Base-by-base conservation (phyloP, 306 rosid genomes). In the Vigna nakashimae region DNA sequence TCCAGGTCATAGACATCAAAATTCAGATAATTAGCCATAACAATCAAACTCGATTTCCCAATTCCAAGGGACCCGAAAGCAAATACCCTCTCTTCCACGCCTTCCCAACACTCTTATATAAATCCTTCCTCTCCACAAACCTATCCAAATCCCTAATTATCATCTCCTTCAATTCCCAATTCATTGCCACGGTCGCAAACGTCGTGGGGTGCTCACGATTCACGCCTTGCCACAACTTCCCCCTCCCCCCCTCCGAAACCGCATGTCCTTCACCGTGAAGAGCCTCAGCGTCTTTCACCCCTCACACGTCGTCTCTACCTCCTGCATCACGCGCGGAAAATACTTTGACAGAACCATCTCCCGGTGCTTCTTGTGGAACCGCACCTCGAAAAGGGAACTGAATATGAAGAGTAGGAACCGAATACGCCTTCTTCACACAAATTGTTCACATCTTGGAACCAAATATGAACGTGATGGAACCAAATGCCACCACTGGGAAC, bases 51-150 rank as follows among this genome's bases (percentile, higher is more conserved):
- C 1, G 85, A 84, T 56, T 81, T 84, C 3, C 88, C 85, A 3
- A 83, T 84, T 1, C 82, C 85, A 0, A 79, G 20, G 88, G 83
- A 1, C 88, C 85, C 45, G 65, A 81, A 38, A 81, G 66, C 74
- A 85, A 53, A 42, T 85, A 85, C 8, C 85, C 85, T 5, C 81
- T 40, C 13, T 85, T 85, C 85, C 87, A 84, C 10, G 87, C 83
- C 74, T 77, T 84, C 6, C 88, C 85, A n/a, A 84, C 79, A 42
- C 45, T 85, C 67, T 67, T 70, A 14, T 85, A 78, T 6, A 78
- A 85, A 4, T 46, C 64, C 30, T 75, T 85, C 24, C 86, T 80
- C 45, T 43, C 55, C 45, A 55, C 18, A 50, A 85, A 85, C 78
- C 72, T 69, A 3, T 69, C 65, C 10, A 82, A 38, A 75, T 82